These are phyloP conservation scores for Alternaria dauci DNA, from an alignment of 2,329 filamentous ascomycete species.

Conservation along the genomic window DNA sequence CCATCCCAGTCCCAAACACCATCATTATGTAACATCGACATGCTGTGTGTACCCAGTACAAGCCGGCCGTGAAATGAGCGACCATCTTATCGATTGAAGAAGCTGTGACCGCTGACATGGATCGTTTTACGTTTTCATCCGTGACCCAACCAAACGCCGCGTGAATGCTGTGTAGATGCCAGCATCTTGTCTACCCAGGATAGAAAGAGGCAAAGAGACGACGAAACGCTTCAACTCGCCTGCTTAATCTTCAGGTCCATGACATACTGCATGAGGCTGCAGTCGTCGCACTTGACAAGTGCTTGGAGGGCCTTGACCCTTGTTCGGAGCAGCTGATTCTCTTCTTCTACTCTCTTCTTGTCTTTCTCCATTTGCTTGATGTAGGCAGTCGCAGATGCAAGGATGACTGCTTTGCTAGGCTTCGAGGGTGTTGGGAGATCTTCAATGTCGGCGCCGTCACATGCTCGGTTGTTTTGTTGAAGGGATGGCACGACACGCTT, in stretches of 20 bases:
- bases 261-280: conserved; percentile 55
- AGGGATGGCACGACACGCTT: conserved; percentile 52
- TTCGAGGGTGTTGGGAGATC: conserved; percentile 54
- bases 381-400: conserved; percentile 57
- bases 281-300: conserved; percentile 58
- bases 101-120: not conserved
- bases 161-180: conserved; percentile 25
- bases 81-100: conserved; percentile 1
- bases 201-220: not conserved
- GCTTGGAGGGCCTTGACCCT: conserved; percentile 55
- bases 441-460: conserved; percentile 54
- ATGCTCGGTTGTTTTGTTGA: conserved; percentile 48
- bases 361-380: conserved; percentile 58
- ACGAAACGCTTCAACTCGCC: conserved; percentile 1
- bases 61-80: not conserved
- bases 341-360: conserved; percentile 50
- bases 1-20: conserved; percentile 13
- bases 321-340: conserved; percentile 50
- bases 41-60: not conserved
- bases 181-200: conserved; percentile 14
- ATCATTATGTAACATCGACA: conserved; percentile 19
- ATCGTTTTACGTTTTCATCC: conserved; percentile 8
- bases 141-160: conserved; percentile 27
- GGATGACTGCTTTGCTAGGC: conserved; percentile 57
- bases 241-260: conserved; percentile 53